phyloP scores from a whole-genome alignment of 441 rosid genomes.

The Arabidopsis hybrid region DNA sequence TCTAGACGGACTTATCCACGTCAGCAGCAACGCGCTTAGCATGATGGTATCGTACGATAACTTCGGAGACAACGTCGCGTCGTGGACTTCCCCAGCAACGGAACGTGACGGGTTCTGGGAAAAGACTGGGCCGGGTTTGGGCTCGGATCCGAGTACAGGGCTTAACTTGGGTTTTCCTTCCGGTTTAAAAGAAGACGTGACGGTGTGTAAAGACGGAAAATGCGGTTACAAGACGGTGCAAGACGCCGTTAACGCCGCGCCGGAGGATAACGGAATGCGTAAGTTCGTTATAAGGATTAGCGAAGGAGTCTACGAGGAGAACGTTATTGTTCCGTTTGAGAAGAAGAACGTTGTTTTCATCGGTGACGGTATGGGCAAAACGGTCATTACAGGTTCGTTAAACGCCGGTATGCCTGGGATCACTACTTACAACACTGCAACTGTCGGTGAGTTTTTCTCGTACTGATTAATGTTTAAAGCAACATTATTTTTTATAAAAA shows the following conservation, averaged over 20 bases:
- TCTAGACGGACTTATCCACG: conserved; percentile 48
- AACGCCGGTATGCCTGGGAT: conserved; percentile 67
- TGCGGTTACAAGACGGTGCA: conserved; percentile 64
- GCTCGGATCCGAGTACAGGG: conserved; percentile 30
- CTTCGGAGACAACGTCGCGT: conserved; percentile 55
- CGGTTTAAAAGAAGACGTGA: conserved; percentile 55
- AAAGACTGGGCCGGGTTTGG: conserved; percentile 31
- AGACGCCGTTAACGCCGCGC: conserved; percentile 83
- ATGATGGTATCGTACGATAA: conserved; percentile 74
- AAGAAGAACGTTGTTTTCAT: conserved; percentile 82
- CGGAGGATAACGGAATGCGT: conserved; percentile 49
- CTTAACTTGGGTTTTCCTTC: conserved; percentile 55
- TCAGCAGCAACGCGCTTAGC: conserved; percentile 74
- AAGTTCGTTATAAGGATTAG: conserved; percentile 71
- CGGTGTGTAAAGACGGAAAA: conserved; percentile 64
- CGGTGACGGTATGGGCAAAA: conserved; percentile 88
- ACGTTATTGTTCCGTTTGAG: conserved; percentile 73
- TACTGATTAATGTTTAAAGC: conserved; percentile 11
- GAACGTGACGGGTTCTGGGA: conserved; percentile 89
- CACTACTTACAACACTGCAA: conserved; percentile 77
- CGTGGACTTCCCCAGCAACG: conserved; percentile 69
- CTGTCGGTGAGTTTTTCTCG: conserved; percentile 67
- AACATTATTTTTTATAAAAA: background rate
- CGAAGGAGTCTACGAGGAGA: conserved; percentile 83
- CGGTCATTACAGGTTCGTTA: conserved; percentile 75